Conservation (phyloP, 345 rosid genomes). For the Toxicodendron radicans region DNA sequence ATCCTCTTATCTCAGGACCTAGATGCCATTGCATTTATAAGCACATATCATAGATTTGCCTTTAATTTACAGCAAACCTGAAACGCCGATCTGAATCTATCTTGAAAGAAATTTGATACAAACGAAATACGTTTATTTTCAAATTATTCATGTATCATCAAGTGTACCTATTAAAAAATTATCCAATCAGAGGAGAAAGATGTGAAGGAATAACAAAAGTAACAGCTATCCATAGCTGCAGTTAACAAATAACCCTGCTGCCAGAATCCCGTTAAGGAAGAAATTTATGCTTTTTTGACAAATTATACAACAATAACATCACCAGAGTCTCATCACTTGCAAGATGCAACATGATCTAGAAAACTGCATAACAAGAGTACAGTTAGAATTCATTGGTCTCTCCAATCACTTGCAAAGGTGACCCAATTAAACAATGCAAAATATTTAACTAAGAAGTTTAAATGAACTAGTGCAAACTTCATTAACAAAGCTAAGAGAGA, state of each 20-base stretch:
- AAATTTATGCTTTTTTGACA: conserved; percentile 3
- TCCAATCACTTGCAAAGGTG: not conserved
- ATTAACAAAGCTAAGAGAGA: not conserved
- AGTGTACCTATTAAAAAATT: no score
- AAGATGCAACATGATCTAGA: conserved; percentile 7
- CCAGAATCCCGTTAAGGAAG: not conserved
- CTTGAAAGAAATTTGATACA: no score
- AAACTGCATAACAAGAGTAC: conserved; percentile 15
- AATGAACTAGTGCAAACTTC: conserved; percentile 14
- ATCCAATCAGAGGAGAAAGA: not conserved
- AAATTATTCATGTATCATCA: no score
- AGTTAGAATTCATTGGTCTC: conserved; percentile 14
- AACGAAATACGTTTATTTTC: no score
- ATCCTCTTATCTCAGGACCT: conserved; percentile 30
- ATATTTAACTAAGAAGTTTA: conserved; percentile 16
- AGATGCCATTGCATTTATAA: not conserved
- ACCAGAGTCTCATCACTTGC: conserved; percentile 8
- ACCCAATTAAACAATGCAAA: not conserved
- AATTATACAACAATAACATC: conserved; percentile 10
- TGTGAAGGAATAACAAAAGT: not conserved
- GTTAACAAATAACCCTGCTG: not conserved
- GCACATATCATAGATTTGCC: not conserved
- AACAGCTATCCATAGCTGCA: not conserved
- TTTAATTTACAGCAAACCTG: not conserved
- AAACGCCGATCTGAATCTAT: not conserved